These are phyloP conservation scores for Thermothielavioides terrestris DNA, from an alignment of 495 filamentous ascomycete genomes.

Conservation along the genomic window DNA sequence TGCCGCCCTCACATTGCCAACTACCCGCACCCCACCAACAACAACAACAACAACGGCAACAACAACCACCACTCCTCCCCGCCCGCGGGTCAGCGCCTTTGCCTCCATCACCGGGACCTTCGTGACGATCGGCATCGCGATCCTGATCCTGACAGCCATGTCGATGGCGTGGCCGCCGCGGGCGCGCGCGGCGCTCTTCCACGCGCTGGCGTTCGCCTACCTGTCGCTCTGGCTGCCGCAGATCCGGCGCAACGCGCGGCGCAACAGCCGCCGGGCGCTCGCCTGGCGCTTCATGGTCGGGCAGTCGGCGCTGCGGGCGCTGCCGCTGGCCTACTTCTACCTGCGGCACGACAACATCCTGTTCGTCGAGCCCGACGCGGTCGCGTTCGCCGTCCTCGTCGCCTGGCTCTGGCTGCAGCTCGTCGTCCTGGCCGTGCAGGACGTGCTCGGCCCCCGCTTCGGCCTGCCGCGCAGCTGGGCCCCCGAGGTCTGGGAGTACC, in stretches of 20 bases:
- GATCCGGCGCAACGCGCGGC: constrained; percentile 79
- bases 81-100: constrained; percentile 37
- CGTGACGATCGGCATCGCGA: constrained; percentile 57
- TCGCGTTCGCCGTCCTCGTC: constrained; percentile 50
- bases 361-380: constrained; percentile 62
- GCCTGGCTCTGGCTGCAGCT: constrained; percentile 94
- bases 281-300: constrained; percentile 83
- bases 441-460: constrained; percentile 77
- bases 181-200: constrained; percentile 62
- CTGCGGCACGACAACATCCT: constrained; percentile 64
- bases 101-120: constrained; percentile 74
- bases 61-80: constrained; percentile 28
- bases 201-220: constrained; percentile 58
- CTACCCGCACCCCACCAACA: constrained; percentile 5
- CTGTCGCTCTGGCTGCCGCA: constrained; percentile 90
- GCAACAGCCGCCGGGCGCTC: constrained; percentile 83
- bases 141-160: constrained; percentile 68
- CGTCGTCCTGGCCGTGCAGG: constrained; percentile 65
- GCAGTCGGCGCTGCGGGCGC: constrained; percentile 64
- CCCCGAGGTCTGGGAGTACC: constrained; percentile 86
- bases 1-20: constrained; percentile 17
- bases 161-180: constrained; percentile 64
- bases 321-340: constrained; percentile 78
- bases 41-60: not conserved
- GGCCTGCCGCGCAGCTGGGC: constrained; percentile 57